Evolutionary conservation across 495 filamentous ascomycete genomes (phyloP), one percentile per base, ranked within the genome.

Genomic region (Talaromyces borbonicus): DNA sequence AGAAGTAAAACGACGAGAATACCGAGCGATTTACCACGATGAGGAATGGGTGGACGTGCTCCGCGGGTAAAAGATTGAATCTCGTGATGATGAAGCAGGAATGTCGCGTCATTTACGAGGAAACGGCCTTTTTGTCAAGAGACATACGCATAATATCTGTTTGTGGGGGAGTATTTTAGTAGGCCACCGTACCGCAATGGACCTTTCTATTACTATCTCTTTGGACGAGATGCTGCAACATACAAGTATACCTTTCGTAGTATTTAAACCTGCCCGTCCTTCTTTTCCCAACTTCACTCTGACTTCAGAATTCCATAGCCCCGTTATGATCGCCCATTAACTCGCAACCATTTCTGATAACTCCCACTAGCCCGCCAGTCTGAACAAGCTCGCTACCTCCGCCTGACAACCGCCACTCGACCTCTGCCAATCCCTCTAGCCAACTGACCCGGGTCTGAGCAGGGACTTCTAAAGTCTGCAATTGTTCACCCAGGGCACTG

Each of bases 371-470:
- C 0, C 87, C 92, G 4, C 92, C 90, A 1, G 90, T 96, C 72
- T 98, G 92, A 42, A 97, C 75, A 8, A 65, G 63, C 68, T 98
- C 92, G n/a, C 79, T 83, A 2, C 87, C 93, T 11, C 92, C 92
- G 16, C 87, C 85, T 46, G 89, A 85, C 5, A 98, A 68, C 43
- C 92, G 71, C 65, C 87, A 92, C 66, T 98, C 92, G 23, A 97
- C 80, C 52, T 95, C 90, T 0, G 90, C 89, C 36, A 98, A 64
- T 3, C 88, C 87, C 47, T 95, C 86, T 43, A 97, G 65, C 92
- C 92, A 98, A 8, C 80, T 77, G 32, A 96, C 83, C 66, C 92
- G 82, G 19, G 84, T 90, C 62, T 94, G 81, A 3, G 81, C 73
- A 27, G 88, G 88, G 5, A 95, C 93, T 55, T 94, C 87, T 35